Base-by-base conservation (phyloP, 2,329 filamentous ascomycete genomes). In the Chaetomiaceae sp. region DNA sequence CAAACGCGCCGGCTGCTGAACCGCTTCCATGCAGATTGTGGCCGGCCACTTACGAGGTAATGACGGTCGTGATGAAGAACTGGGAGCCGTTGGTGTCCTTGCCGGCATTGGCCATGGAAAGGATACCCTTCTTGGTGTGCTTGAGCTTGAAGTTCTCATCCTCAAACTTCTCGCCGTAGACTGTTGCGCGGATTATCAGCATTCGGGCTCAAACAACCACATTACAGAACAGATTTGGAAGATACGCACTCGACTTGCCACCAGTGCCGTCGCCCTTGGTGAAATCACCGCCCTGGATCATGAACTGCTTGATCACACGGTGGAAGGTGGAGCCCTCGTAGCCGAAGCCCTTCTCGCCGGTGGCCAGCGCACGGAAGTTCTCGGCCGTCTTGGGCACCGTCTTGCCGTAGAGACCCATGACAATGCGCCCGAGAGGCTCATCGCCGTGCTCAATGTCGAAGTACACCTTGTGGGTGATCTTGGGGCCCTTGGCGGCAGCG, bases 121-220 rank as follows among this genome's bases (percentile, higher is more conserved):
- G 73, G 42, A 88, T 72, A 61, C 87, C 87, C 69, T 82, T 84
- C 79, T 88, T 89, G 74, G 76, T 79, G 81, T 94, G 88, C 78
- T 89, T 90, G 65, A 91, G 78, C 83, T 93, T 91, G 79, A 94
- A 93, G 84, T 91, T 93, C 82, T 94, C 87, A 62, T 94, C 87
- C 56, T 79, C 70, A 72, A 93, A 93, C 71, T 86, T 87, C 59
- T 79, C 75, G 61, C 87, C 87, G 66, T 91, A 93, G 74, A 93
- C 80, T 83, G 53, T n/a, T 48, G 17, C 24, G 34, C 43, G 26
- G 4, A 33, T 17, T 54, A 45, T 45, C 20, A 47, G 38, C 33
- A 19, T 5, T n/a, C 29, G 7, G 14, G 6, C 39, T 11, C 15
- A 5, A 15, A 24, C 15, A 8, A 11, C 14, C 29, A 34, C 27